These are phyloP conservation scores for Elsinoe ampelina DNA, from an alignment of 2,329 filamentous ascomycete species.

Conservation along the genomic window DNA sequence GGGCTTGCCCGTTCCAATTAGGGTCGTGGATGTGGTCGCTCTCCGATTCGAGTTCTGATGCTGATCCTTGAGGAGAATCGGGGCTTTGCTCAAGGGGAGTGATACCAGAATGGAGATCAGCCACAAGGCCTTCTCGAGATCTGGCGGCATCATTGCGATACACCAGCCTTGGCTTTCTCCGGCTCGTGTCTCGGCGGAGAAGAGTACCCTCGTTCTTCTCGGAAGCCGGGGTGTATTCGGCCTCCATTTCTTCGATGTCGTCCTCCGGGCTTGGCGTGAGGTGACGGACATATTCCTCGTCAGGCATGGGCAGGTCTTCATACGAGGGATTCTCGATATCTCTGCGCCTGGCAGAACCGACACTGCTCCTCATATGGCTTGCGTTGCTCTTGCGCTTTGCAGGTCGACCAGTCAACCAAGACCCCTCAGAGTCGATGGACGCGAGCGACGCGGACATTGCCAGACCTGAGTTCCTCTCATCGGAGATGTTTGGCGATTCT, in stretches of 20 bases:
- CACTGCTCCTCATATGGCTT: slow-evolving; percentile 38
- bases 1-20: background rate
- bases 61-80: slow-evolving; percentile 24
- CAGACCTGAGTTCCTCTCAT: slow-evolving; percentile 21
- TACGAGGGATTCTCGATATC: slow-evolving; percentile 51
- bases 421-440: slow-evolving; percentile 90
- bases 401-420: slow-evolving; percentile 79
- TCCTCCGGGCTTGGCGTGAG: slow-evolving; percentile 21
- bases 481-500: slow-evolving; percentile 34
- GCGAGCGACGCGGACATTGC: slow-evolving; percentile 72
- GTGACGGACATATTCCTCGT: slow-evolving; percentile 66
- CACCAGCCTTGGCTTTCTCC: slow-evolving; percentile 55
- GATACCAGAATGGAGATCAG: slow-evolving; percentile 36
- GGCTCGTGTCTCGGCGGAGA: slow-evolving; percentile 38
- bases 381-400: slow-evolving; percentile 40
- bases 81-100: slow-evolving; percentile 17
- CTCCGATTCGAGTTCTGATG: slow-evolving; percentile 1
- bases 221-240: slow-evolving; percentile 11
- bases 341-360: slow-evolving; percentile 34
- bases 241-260: slow-evolving; percentile 12
- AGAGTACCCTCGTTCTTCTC: slow-evolving; percentile 12
- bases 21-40: background rate
- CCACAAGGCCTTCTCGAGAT: slow-evolving; percentile 52
- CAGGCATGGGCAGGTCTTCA: slow-evolving; percentile 54
- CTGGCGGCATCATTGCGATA: slow-evolving; percentile 49